A percentile compares a stretch with the other conserved stretches of the same genome.
These are phyloP conservation scores for Fusarium abutilonis DNA, from an alignment of 2,329 filamentous ascomycete species.

Conservation along the genomic window DNA sequence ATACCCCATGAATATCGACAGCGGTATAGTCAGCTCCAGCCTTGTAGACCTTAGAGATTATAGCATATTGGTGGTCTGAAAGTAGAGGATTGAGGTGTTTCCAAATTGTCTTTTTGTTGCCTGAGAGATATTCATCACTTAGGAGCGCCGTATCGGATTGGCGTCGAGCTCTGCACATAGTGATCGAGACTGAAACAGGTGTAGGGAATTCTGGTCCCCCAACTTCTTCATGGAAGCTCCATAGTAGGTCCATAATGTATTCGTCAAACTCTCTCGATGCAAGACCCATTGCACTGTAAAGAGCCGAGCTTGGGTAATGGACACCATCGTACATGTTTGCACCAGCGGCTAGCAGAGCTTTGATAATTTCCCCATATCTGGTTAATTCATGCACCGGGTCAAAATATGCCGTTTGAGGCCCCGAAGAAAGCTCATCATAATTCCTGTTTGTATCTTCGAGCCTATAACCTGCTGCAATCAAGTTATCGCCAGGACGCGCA, in stretches of 20 bases:
- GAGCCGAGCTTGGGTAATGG: neutral
- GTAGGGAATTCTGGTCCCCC: neutral
- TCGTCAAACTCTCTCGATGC: slow-evolving; percentile 21
- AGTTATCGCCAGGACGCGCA: no score
- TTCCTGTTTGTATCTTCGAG: slow-evolving; percentile 6
- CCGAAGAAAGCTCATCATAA: neutral
- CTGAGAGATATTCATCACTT: neutral
- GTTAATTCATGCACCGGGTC: slow-evolving; percentile 1
- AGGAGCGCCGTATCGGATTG: slow-evolving; percentile 17
- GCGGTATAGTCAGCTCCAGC: slow-evolving; percentile 23
- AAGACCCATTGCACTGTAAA: slow-evolving; percentile 25
- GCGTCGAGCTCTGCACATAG: slow-evolving; percentile 19
- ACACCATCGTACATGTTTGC: neutral
- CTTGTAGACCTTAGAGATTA: slow-evolving; percentile 16
- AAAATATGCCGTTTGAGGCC: neutral
- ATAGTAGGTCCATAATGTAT: slow-evolving; percentile 21
- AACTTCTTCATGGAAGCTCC: slow-evolving; percentile 6
- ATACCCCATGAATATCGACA: neutral
- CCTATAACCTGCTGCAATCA: slow-evolving; percentile 7
- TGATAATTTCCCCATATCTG: slow-evolving; percentile 28
- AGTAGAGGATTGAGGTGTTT: slow-evolving; percentile 12
- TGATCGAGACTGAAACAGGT: neutral
- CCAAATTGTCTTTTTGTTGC: slow-evolving; percentile 12
- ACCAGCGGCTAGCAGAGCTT: slow-evolving; percentile 18
- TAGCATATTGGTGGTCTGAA: slow-evolving; percentile 11